Evolutionary conservation across 1,139 yeast species (phyloP).

Genomic region (Lodderomyces pseudojiufengensis): DNA sequence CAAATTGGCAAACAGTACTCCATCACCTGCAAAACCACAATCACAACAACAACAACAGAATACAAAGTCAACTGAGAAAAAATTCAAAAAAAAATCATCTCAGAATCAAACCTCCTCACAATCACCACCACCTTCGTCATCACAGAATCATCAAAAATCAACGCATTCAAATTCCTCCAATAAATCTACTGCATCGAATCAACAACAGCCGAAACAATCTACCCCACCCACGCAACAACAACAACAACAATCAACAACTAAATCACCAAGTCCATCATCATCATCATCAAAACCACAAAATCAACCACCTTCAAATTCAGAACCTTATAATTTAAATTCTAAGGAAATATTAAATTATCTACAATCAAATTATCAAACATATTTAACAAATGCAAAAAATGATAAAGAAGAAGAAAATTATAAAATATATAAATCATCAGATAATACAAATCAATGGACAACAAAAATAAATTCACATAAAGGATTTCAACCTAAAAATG

Average conservation of each 20-base stretch:
- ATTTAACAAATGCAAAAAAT: constrained; percentile 17
- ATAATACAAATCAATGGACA: constrained; percentile 24
- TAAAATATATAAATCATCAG: constrained; percentile 20
- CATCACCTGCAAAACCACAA: constrained; percentile 3
- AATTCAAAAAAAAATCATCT: constrained; percentile 4
- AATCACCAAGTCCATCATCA: constrained; percentile 2
- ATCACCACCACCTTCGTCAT: constrained; percentile 3
- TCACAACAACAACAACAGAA: constrained; percentile 2
- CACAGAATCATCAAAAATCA: neutral
- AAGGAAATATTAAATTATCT: constrained; percentile 18
- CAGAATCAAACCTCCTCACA: neutral
- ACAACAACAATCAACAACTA: constrained; percentile 4
- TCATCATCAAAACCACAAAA: constrained; percentile 1
- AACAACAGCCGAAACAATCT: neutral
- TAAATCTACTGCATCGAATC: neutral
- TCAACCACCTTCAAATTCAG: neutral
- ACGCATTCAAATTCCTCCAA: too few relatives aligned
- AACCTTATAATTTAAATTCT: constrained; percentile 14
- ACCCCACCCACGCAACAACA: constrained; percentile 5
- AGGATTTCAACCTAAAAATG: constrained; percentile 12
- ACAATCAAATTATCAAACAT: constrained; percentile 14
- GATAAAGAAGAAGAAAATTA: constrained; percentile 18
- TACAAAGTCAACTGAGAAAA: constrained; percentile 1
- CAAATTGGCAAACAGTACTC: constrained; percentile 13
- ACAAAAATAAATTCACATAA: constrained; percentile 11